phyloP scores from a whole-genome alignment of 257 asterid species.

The Nicotiana attenuata region DNA sequence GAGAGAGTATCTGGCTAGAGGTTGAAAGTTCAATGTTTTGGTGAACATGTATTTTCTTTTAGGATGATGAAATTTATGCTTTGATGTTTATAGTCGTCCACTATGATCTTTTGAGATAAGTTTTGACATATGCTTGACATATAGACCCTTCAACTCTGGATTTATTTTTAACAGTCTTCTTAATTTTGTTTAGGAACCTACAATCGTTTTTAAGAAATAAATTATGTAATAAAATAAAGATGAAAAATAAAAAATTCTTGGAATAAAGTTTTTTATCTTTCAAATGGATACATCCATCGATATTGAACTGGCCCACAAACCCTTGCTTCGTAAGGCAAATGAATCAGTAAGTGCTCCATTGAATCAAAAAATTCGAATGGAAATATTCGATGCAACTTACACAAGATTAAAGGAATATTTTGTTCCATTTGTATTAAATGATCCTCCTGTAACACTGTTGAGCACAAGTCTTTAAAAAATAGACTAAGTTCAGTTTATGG shows the following conservation, averaged over 20 bases:
- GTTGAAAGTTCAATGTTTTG: not conserved
- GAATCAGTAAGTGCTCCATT: not conserved
- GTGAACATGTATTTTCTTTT: not conserved
- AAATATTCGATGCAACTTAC: not conserved
- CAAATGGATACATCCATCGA: not conserved
- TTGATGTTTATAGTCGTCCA: not conserved
- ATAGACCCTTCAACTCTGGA: too few relatives aligned
- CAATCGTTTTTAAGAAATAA: too few relatives aligned
- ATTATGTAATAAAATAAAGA: too few relatives aligned
- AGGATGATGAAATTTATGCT: not conserved
- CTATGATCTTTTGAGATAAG: not conserved
- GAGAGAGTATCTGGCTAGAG: not conserved
- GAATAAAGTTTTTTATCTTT: too few relatives aligned
- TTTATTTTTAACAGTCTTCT: too few relatives aligned
- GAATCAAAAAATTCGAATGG: not conserved
- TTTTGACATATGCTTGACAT: not conserved
- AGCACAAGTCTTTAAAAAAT: too few relatives aligned
- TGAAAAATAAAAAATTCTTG: too few relatives aligned
- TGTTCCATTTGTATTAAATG: too few relatives aligned
- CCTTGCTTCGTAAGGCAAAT: not conserved
- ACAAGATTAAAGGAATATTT: too few relatives aligned
- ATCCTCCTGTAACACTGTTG: too few relatives aligned
- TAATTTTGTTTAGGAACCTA: too few relatives aligned
- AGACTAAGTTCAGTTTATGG: too few relatives aligned
- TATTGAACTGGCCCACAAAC: not conserved